Percentiles rank a stretch among this genome's conserved stretches.
phyloP scores from a whole-genome alignment of 1,139 yeast genomes.

The Diutina mesorugosa region DNA sequence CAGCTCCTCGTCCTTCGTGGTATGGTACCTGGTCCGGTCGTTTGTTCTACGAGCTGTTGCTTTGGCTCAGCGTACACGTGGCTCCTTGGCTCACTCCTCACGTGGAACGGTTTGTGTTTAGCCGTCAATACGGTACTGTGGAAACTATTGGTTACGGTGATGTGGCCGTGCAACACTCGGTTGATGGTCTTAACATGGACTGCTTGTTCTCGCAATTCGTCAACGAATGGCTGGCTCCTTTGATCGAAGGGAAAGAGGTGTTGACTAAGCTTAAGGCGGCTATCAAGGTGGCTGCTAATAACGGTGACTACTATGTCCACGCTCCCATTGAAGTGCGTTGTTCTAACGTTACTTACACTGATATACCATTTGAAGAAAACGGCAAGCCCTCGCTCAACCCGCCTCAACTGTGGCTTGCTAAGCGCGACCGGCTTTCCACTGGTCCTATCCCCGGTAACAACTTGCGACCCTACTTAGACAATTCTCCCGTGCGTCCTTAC shows the following conservation, averaged over 20 bases:
- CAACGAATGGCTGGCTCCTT: conserved; percentile 92
- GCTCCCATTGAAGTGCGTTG: conserved; percentile 95
- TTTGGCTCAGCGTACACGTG: conserved; percentile 69
- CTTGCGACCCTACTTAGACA: conserved; percentile 69
- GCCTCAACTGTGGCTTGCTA: conserved; percentile 26
- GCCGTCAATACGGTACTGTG: conserved; percentile 67
- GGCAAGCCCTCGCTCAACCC: conserved; percentile 35
- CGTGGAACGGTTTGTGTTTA: conserved; percentile 75
- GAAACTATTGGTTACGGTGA: conserved; percentile 60
- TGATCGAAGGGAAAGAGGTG: conserved; percentile 62
- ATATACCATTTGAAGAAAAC: conserved; percentile 24
- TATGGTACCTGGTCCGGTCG: conserved; percentile 76
- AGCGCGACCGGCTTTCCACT: conserved; percentile 21
- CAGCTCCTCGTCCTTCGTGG: conserved; percentile 68
- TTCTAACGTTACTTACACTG: conserved; percentile 61
- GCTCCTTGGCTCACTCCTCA: conserved; percentile 68
- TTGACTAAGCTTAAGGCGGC: conserved; percentile 49
- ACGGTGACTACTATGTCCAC: conserved; percentile 67
- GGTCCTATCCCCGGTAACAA: conserved; percentile 84
- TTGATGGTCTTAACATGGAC: conserved; percentile 89
- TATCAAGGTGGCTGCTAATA: conserved; percentile 46
- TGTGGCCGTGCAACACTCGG: conserved; percentile 65
- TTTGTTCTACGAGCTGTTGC: conserved; percentile 60
- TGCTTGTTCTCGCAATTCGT: conserved; percentile 91
- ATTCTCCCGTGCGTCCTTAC: conserved; percentile 38